Base-by-base conservation (phyloP, 202 grass and related monocot genomes). In the Cymbopogon flexuosus region DNA sequence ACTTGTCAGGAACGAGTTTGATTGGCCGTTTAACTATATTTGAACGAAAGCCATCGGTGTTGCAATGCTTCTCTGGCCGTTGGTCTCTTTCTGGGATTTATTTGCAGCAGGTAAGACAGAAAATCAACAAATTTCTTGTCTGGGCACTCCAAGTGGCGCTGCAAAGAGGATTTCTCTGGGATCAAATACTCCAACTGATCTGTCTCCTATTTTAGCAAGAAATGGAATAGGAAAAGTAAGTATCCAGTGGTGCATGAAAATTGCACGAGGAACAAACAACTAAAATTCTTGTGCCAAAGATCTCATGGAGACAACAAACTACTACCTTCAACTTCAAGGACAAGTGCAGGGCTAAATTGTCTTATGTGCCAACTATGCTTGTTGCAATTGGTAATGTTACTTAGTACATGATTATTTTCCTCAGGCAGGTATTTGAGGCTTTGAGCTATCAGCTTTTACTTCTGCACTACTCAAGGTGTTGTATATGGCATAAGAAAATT, bases 101-200 rank as follows among this genome's bases (percentile, higher is more conserved):
- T 91, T 85, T 96, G 92, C 46, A 99, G 87, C 62, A 99, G 87
- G 83, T 88, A 99, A 18, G 87, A 91, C 65, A 99, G 70, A 51
- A 99, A 99, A 88, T 96, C 85, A 64, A 91, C 79, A 77, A 99
- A 99, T 76, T 91, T 91, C 21, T 87, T 76, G 85, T 99, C 96
- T 10, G 90, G 70, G 56, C 76, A 82, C 52, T 88, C 80, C 66
- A 99, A 81, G 62, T 91, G 92, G 34, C 75, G 76, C 43, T 73
- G 61, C 78, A 99, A 87, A 45, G 90, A 96, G 16, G 90, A 93
- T 82, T 89, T 99, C 79, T 96, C 92, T 16, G 96, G 92, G 78
- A 96, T 87, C 73, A 99, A 71, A 87, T 91, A 96, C 80, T 99
- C 96, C 68, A 90, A 66, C 69, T 95, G 83, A 70, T 64, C 88